Evolutionary conservation across 306 rosid genomes (phyloP), one percentile per base, ranked within the genome.

Genomic region (Medicago ruthenica): DNA sequence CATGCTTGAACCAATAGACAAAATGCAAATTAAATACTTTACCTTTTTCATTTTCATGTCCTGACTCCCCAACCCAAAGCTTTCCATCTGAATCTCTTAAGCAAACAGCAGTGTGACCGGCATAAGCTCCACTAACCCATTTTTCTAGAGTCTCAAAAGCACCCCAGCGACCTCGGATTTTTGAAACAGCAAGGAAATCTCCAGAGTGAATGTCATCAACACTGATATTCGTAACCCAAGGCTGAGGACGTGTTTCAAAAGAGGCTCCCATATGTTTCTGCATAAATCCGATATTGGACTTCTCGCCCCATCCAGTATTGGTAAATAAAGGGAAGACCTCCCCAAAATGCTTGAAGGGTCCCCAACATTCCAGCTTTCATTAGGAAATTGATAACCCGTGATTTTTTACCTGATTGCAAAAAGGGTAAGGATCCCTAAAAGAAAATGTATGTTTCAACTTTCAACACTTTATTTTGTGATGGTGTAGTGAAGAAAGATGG

Each of bases 101-200:
- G 85, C 88, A 96, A 86, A 96, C 97, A 60, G 98, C 99, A 70
- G 91, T 68, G 70, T 96, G 99, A 70, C 99, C 99, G 51, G 96
- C 98, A 78, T 89, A 96, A 63, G 99, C 74, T 63, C 98, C 99
- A 85, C 89, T 92, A 64, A 92, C 99, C 97, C 99, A 96, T 85
- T 92, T 96, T 86, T 92, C 97, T 40, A 92, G 82, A 80, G 91
- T 86, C 87, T 96, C 99, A 63, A 96, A 96, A 70, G 91, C 99
- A 80, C 99, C 99, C 99, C 99, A 96, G 11, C 96, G 87, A 21
- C 99, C 98, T 42, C 97, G 98, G 60, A 96, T 89, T 88, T 96
- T 96, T 10, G 99, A 96, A 84, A 96, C 70, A 5, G 93, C 99
- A 27, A 96, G 93, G 88, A 96, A 96, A 76, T 96, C 97, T 74